Base-by-base conservation (phyloP, 768 basidiomycete genomes). In the Psilocybe azurescens region DNA sequence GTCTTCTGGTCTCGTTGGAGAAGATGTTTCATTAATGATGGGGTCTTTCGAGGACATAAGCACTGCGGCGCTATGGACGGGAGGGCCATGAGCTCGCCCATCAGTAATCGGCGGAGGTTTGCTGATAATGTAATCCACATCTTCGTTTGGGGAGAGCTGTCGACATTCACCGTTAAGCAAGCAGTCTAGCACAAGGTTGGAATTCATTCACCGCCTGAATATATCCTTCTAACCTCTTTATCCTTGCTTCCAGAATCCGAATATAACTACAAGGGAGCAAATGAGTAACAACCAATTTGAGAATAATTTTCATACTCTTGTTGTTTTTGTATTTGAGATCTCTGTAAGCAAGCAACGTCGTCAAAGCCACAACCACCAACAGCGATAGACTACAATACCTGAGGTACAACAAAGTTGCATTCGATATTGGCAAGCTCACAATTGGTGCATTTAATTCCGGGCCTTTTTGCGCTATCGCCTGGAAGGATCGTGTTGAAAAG, bases 381-480 rank as follows among this genome's bases (percentile, higher is more conserved):
- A 2, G 11, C 13, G 46, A 29, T 32, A 16, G 7, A 7, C 16
- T 33, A 16, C 5, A 63, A 69, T 46, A 69, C 71, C 9, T 72
- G 70, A 28, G 82, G 81, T 63, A 81, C 81, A 38, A 80, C 65
- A 63, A 87, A 87, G 0, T 81, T 84, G 68, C 88, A 89, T 44
- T 81, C 77, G 1, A 79, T 74, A 32, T 74, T 77, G 48, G 80
- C 82, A 0, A 77, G 66, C 0, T 77, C 74, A 64, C 88, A 89
- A 64, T 86, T 88, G 1, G 85, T 79, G 67, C 88, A 89, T 41
- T 74, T 73, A 32, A 81, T 84, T 2, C 77, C 75, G 1, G 82
- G 81, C 79, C 81, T 84, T 60, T 79, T 82, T 9, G 85, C 84
- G 64, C 89, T 89, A 63, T 90, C 85, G 64, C 86, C 86, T 86